A percentile compares a stretch with the other conserved stretches of the same genome.
Conservation (phyloP, 2,329 filamentous ascomycete species). For the Byssoonygena ceratinophila region DNA sequence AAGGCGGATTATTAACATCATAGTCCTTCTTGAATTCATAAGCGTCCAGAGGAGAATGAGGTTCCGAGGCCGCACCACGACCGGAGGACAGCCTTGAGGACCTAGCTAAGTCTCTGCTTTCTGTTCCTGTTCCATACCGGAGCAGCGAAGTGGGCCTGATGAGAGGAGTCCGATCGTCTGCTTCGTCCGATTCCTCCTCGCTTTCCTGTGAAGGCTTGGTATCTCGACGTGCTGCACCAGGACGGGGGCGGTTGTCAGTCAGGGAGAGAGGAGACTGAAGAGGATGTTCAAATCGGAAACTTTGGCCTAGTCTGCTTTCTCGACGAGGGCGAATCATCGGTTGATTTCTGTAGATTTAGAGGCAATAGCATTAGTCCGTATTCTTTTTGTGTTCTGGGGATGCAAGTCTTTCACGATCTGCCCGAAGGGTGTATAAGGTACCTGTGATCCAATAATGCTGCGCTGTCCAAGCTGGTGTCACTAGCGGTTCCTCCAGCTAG, state of each 20-base stretch:
- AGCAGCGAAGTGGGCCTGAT: conserved; percentile 15
- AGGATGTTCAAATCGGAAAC: conserved; percentile 28
- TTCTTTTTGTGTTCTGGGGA: too few species aligned
- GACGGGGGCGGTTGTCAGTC: conserved; percentile 2
- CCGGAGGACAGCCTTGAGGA: conserved; percentile 10
- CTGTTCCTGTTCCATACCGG: conserved; percentile 14
- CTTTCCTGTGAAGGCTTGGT: conserved; percentile 7
- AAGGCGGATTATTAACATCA: conserved; percentile 57
- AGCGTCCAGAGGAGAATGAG: conserved; percentile 2
- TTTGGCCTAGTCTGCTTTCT: conserved; percentile 36
- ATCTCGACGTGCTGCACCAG: background rate
- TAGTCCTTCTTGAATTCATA: conserved; percentile 34
- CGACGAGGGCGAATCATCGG: conserved; percentile 55
- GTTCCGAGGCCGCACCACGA: background rate
- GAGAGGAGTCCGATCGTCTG: conserved; percentile 18
- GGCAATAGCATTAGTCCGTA: background rate
- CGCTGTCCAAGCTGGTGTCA: conserved; percentile 78
- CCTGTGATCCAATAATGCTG: conserved; percentile 79
- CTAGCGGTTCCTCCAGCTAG: conserved; percentile 49
- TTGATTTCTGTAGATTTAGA: conserved; percentile 41
- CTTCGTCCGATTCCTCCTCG: conserved; percentile 15
- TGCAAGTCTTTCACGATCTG: too few species aligned
- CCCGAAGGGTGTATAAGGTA: too few species aligned
- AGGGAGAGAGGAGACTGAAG: conserved; percentile 5
- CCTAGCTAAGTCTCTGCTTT: background rate